These are phyloP conservation scores for Naganishia liquefaciens DNA, from an alignment of 1,284 basidiomycete species.

Conservation along the genomic window DNA sequence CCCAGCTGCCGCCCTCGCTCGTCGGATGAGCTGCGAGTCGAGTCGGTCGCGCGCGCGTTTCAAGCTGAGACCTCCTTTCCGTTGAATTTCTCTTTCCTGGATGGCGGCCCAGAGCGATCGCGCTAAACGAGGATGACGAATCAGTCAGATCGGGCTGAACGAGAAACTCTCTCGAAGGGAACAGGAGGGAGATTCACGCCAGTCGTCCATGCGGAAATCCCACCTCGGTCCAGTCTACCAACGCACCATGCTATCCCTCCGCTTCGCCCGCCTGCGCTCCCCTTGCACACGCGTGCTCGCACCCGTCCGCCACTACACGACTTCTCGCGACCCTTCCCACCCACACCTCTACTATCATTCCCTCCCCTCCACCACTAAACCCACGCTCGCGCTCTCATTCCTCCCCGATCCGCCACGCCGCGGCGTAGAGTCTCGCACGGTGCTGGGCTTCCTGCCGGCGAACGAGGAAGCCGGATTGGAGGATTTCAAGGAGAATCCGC, in stretches of 20 bases:
- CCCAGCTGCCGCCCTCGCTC: neutral
- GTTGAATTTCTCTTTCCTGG: no score
- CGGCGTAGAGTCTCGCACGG: slow-evolving; percentile 25
- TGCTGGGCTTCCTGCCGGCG: slow-evolving; percentile 47
- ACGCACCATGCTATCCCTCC: slow-evolving; percentile 5
- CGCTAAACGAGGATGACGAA: slow-evolving; percentile 19
- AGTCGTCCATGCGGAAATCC: no score
- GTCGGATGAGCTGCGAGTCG: neutral
- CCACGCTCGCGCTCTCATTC: slow-evolving; percentile 41
- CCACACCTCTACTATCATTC: slow-evolving; percentile 49
- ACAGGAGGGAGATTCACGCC: no score
- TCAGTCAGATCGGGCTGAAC: slow-evolving; percentile 19
- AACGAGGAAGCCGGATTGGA: slow-evolving; percentile 38
- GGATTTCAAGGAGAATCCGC: slow-evolving; percentile 45
- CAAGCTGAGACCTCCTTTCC: slow-evolving; percentile 17
- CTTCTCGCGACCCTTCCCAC: slow-evolving; percentile 35
- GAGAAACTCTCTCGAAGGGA: no score
- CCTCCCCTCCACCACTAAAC: slow-evolving; percentile 18
- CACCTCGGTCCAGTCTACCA: no score
- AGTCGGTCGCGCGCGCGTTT: slow-evolving; percentile 14
- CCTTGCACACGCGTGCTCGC: neutral
- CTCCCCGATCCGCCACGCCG: slow-evolving; percentile 34
- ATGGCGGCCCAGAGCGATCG: no score
- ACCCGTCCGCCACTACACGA: slow-evolving; percentile 10
- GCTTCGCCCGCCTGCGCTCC: neutral